Base-by-base conservation (phyloP, 2,329 filamentous ascomycete genomes). In the Aspergillus sp. region DNA sequence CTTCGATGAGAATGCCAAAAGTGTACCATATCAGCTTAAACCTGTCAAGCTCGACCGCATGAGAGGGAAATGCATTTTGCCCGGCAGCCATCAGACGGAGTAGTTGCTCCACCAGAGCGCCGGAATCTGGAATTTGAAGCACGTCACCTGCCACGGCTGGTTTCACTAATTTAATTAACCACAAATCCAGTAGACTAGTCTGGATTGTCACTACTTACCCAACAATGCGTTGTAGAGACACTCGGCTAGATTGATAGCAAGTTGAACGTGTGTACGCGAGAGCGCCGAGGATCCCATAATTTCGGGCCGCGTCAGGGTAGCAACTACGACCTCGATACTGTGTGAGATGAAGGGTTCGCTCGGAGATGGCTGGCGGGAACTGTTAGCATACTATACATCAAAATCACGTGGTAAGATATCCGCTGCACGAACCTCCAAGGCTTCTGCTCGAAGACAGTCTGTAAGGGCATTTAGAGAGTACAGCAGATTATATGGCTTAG, bases 391-490 rank as follows among this genome's bases (percentile, higher is more conserved):
- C n/a, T 61, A 54, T 54, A 45, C n/a, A 19, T 41, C 8, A 53
- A n/a, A 22, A 34, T 53, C 28, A 34, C 1, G 11, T 41, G 11
- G 54, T 7, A 22, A 43, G 3, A 53, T 11, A 19, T 28, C 5
- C 2, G 23, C 22, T 13, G n/a, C 23, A 65, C 62, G 57, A 63
- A 73, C 75, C 63, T 79, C 76, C 19, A 76, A 67, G 7, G 69
- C 77, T 72, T 79, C 79, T 64, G 76, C 77, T 28, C 81, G 78
- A 45, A 92, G 81, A 71, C 88, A 89, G 58, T 87, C 83, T 23
- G 82, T 79, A 45, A 96, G 80, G 0, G 88, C 86, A 70, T 89
- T 84, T 1, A 92, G 77, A 3, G 89, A 89, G 72, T 93, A 96
- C 0, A 93, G 81, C 2, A 87, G 87, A 68, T 89, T 90, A 80